A percentile compares a stretch with the other conserved stretches of the same genome.
phyloP scores from a whole-genome alignment of 306 rosid species.

The Glycine latifolia region DNA sequence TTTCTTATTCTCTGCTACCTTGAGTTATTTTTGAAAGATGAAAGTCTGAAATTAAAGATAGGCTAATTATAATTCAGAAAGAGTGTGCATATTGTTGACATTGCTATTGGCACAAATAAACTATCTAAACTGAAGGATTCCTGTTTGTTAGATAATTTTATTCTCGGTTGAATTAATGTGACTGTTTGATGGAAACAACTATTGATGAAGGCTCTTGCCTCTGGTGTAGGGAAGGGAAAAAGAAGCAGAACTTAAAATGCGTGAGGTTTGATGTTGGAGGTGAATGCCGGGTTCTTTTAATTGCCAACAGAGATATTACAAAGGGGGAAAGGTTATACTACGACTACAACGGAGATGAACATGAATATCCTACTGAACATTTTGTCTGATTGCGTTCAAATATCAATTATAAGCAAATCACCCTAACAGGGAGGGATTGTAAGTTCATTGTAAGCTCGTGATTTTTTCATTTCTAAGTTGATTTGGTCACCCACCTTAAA shows the following conservation, averaged over 20 bases:
- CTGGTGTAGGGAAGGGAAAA: conserved; percentile 79
- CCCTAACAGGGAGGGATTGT: not conserved
- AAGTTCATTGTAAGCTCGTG: not conserved
- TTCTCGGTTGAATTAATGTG: not conserved
- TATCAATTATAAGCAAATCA: not conserved
- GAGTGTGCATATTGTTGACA: too few relatives aligned
- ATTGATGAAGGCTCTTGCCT: conserved; percentile 27
- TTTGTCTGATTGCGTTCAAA: conserved; percentile 58
- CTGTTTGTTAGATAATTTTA: not conserved
- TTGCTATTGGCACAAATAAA: too few relatives aligned
- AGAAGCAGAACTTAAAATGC: conserved; percentile 90
- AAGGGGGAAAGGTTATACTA: conserved; percentile 95
- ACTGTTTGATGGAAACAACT: conserved; percentile 9
- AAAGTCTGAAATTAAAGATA: not conserved
- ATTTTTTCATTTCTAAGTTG: not conserved
- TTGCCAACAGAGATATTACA: conserved; percentile 85
- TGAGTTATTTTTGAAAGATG: not conserved
- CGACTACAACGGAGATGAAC: conserved; percentile 89
- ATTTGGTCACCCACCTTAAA: not conserved
- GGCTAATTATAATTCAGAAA: not conserved
- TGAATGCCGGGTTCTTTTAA: conserved; percentile 77
- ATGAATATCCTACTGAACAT: conserved; percentile 93
- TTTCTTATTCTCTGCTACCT: conserved; percentile 25
- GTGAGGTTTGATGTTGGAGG: conserved; percentile 83
- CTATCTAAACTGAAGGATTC: not conserved